Evolutionary conservation across 2,329 filamentous ascomycete species (phyloP).

Genomic region (Ophiocordyceps camponoti-leonardi): DNA sequence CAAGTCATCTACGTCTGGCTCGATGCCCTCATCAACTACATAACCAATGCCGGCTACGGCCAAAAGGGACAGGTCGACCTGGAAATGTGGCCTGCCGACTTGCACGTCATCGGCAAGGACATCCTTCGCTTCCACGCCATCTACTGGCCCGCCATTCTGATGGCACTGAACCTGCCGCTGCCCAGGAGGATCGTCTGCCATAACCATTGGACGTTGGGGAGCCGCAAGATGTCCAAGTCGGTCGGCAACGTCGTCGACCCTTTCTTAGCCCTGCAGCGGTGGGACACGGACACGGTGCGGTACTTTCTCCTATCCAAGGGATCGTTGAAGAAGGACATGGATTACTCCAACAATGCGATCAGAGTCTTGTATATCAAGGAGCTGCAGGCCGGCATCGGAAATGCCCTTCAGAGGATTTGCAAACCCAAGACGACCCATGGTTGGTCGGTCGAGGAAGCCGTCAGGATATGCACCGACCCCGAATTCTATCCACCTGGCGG

Average conservation of each 20-base stretch:
- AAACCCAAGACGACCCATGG: conserved; percentile 31
- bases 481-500: conserved; percentile 4
- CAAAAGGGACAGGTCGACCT: conserved; percentile 39
- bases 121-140: conserved; percentile 93
- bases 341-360: conserved; percentile 70
- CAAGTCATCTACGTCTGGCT: conserved; percentile 99
- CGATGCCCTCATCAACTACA: conserved; percentile 86
- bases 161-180: conserved; percentile 66
- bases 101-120: conserved; percentile 91
- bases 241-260: conserved; percentile 91
- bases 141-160: conserved; percentile 93
- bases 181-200: conserved; percentile 74
- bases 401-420: conserved; percentile 56
- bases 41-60: conserved; percentile 67
- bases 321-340: conserved; percentile 57
- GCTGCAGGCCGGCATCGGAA: conserved; percentile 64
- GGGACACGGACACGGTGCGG: conserved; percentile 72
- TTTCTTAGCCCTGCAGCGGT: conserved; percentile 77
- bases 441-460: conserved; percentile 49
- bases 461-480: conserved; percentile 18
- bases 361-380: conserved; percentile 63
- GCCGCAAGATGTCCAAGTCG: conserved; percentile 92
- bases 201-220: conserved; percentile 87
- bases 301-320: conserved; percentile 78
- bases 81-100: conserved; percentile 73